Evolutionary conservation across 257 asterid species (phyloP).

Genomic region (Nicotiana sylvestris): DNA sequence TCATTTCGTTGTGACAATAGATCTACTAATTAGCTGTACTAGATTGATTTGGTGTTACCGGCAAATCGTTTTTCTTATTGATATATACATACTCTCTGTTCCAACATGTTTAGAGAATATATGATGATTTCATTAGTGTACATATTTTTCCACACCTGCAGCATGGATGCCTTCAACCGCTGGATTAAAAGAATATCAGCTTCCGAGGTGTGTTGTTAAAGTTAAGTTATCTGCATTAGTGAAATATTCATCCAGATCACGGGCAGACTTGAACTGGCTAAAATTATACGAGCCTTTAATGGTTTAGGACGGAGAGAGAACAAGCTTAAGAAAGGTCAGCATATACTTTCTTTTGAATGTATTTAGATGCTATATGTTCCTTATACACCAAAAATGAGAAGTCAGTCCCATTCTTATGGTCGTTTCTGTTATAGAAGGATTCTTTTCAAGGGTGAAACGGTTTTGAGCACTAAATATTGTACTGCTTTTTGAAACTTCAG

Average conservation of each 20-base stretch:
- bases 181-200: not conserved
- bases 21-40: not conserved
- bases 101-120: not conserved
- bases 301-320: not conserved
- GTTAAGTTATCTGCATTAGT: not conserved
- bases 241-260: not conserved
- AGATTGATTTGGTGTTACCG: not conserved
- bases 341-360: not conserved
- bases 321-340: not conserved
- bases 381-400: not conserved
- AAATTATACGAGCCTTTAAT: not conserved
- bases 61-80: not conserved
- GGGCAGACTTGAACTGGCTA: not conserved
- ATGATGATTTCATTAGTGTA: not conserved
- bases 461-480: too few species aligned
- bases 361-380: not conserved
- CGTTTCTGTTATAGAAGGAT: not conserved
- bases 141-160: not conserved
- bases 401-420: not conserved
- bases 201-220: not conserved
- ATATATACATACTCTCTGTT: not conserved
- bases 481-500: too few species aligned
- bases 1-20: not conserved
- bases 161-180: not conserved
- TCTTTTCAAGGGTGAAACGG: too few species aligned